Conservation (phyloP, 192 early-diverging fungal genomes). For the Coemansia sp. region DNA sequence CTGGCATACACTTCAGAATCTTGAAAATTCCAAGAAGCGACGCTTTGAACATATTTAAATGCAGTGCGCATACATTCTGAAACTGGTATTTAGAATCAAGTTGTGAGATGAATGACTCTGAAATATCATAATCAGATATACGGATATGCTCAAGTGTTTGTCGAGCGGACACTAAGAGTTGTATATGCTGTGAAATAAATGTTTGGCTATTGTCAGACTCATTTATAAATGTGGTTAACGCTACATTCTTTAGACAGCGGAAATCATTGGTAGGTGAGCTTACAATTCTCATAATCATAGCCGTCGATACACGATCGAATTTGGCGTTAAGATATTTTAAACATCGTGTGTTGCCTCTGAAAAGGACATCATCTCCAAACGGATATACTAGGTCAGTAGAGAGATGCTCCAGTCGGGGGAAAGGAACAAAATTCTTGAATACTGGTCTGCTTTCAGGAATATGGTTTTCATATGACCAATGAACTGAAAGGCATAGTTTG, state of each 20-base stretch:
- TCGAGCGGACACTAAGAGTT: background rate
- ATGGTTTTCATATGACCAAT: background rate
- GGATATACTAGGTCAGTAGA: background rate
- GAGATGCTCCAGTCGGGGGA: background rate
- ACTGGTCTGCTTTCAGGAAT: background rate
- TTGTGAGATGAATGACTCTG: background rate
- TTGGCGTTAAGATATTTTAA: background rate
- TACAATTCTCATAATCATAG: background rate
- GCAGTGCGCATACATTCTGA: background rate
- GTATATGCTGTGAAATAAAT: background rate
- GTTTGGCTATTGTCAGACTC: background rate
- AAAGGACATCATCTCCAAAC: constrained; percentile 2
- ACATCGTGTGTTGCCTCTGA: background rate
- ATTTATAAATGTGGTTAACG: background rate
- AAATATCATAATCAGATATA: background rate
- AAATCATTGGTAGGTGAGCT: background rate
- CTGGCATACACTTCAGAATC: background rate
- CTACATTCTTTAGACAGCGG: background rate
- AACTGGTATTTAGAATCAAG: background rate
- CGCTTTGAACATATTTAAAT: background rate
- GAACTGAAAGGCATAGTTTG: background rate
- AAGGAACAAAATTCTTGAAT: background rate
- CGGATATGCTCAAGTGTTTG: background rate
- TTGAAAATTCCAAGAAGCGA: background rate
- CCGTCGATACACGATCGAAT: background rate